A percentile compares a stretch with the other conserved stretches of the same genome.
phyloP scores from a whole-genome alignment of 208 protist genomes.

The Acanthamoeba castellanii region DNA sequence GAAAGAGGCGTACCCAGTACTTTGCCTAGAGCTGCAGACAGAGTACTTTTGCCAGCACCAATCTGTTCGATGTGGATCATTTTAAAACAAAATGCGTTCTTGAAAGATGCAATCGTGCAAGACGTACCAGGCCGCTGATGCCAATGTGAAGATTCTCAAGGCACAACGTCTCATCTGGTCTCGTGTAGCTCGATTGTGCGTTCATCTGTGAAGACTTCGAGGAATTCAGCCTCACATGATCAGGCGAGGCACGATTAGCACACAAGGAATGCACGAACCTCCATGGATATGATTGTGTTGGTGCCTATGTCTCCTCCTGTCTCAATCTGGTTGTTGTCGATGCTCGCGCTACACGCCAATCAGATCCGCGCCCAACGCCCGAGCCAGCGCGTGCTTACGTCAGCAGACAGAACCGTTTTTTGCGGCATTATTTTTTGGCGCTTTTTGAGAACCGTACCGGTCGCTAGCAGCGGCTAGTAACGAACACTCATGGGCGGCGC shows the following conservation, averaged over 20 bases:
- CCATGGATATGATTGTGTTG: no score
- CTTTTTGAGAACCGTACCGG: background rate
- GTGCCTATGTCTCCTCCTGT: no score
- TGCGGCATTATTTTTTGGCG: background rate
- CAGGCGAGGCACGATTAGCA: no score
- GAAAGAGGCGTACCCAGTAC: constrained; percentile 76
- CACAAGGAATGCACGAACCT: no score
- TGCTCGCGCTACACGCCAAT: no score
- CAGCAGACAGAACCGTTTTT: background rate
- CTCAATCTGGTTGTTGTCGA: no score
- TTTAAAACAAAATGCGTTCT: background rate
- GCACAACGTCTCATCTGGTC: constrained; percentile 9
- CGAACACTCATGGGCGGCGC: constrained; percentile 1
- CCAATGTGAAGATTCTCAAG: constrained; percentile 76
- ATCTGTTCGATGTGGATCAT: constrained; percentile 62
- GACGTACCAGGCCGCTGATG: constrained; percentile 73
- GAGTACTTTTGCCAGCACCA: constrained; percentile 87
- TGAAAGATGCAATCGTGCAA: background rate
- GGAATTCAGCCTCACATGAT: no score
- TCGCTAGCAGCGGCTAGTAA: constrained; percentile 7
- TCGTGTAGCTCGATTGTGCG: constrained; percentile 23
- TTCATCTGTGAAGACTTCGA: background rate
- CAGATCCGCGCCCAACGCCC: no score
- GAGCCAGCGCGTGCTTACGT: background rate
- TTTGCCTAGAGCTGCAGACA: constrained; percentile 80